Percentiles rank a stretch among this genome's conserved stretches.
phyloP scores from a whole-genome alignment of 371 early-diverging fungal genomes.

The Circinella umbellata region DNA sequence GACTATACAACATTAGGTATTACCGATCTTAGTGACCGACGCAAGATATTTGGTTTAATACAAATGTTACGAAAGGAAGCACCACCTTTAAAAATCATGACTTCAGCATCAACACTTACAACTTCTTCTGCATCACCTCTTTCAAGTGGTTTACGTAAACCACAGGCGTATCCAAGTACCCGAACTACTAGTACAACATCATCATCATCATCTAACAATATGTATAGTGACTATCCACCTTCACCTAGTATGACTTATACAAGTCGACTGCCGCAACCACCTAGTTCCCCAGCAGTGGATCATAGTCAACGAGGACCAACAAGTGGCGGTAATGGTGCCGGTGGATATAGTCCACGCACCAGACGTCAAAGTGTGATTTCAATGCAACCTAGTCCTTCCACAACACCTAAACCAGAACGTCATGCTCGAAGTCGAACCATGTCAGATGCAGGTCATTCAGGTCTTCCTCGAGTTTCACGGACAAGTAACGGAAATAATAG shows the following conservation, averaged over 20 bases:
- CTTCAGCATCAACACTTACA: constrained; percentile 26
- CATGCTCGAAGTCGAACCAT: constrained; percentile 36
- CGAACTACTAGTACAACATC: background rate
- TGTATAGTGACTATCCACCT: constrained; percentile 5
- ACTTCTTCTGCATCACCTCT: constrained; percentile 23
- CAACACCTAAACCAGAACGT: constrained; percentile 14
- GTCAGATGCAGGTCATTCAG: constrained; percentile 44
- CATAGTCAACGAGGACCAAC: background rate
- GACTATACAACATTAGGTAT: constrained; percentile 83
- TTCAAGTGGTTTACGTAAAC: constrained; percentile 31
- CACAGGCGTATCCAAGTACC: constrained; percentile 21
- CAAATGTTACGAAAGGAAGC: constrained; percentile 44
- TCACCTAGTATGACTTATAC: constrained; percentile 7
- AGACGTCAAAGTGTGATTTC: constrained; percentile 20
- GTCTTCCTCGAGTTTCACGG: constrained; percentile 7
- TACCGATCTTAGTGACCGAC: constrained; percentile 76
- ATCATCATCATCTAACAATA: background rate
- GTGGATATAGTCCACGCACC: constrained; percentile 19
- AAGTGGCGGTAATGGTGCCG: background rate
- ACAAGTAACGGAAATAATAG: constrained; percentile 1
- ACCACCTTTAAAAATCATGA: constrained; percentile 20
- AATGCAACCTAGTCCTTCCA: background rate
- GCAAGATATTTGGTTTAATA: constrained; percentile 77
- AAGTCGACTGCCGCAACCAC: constrained; percentile 17
- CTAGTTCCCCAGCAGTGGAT: constrained; percentile 16